Evolutionary conservation across 495 filamentous ascomycete species (phyloP).

Genomic region (Penicillium daleae): DNA sequence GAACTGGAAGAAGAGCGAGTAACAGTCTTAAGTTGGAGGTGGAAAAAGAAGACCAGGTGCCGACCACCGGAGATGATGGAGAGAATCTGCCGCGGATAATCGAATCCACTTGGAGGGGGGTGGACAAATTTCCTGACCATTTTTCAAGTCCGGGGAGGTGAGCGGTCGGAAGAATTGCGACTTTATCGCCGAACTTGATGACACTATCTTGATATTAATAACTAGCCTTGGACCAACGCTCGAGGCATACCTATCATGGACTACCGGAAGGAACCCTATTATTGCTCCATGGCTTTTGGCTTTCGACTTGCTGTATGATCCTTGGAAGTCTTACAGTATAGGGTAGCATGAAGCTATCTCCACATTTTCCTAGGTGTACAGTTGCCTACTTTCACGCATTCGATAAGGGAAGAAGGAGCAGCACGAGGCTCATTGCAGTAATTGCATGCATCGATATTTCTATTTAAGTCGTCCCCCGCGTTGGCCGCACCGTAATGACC

Average conservation of each 20-base stretch:
- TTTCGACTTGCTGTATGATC: too few relatives aligned
- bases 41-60: too few relatives aligned
- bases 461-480: background rate
- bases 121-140: conserved; percentile 2
- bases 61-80: background rate
- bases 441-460: background rate
- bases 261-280: background rate
- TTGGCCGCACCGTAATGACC: background rate
- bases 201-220: background rate
- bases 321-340: background rate
- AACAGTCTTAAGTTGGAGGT: too few relatives aligned
- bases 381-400: background rate
- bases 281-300: too few relatives aligned
- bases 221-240: background rate
- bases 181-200: conserved; percentile 7
- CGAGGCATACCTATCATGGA: background rate
- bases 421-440: background rate
- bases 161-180: conserved; percentile 1
- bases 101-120: background rate
- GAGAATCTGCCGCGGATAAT: background rate
- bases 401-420: background rate
- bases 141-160: background rate
- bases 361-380: background rate
- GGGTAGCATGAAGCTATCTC: background rate
- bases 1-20: too few relatives aligned